phyloP scores from a whole-genome alignment of 177 flowering plant genomes.

The Telopea speciosissima region DNA sequence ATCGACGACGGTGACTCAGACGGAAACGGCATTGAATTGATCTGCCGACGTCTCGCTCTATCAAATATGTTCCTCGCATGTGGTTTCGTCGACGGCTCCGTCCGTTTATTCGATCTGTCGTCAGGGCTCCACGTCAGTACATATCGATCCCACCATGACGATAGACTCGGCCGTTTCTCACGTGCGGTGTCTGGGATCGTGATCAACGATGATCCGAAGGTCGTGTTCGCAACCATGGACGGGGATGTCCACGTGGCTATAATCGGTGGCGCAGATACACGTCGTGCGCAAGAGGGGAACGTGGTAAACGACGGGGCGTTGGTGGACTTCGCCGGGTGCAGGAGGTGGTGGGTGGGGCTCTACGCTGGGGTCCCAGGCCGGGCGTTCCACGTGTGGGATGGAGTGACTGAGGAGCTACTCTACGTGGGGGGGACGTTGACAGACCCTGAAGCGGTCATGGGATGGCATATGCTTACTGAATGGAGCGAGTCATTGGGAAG shows the following conservation, averaged over 20 bases:
- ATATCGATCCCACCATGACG: conserved; percentile 43
- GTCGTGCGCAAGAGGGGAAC: conserved; percentile 53
- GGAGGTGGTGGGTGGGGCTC: conserved; percentile 82
- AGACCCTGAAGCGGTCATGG: conserved; percentile 62
- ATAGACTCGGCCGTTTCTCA: conserved; percentile 60
- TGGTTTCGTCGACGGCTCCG: conserved; percentile 83
- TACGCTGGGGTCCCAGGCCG: conserved; percentile 75
- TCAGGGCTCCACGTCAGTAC: conserved; percentile 41
- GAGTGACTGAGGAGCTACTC: conserved; percentile 38
- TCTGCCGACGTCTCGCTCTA: conserved; percentile 70
- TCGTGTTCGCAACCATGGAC: conserved; percentile 67
- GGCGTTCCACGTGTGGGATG: conserved; percentile 69
- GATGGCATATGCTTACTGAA: conserved; percentile 70
- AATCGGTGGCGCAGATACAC: conserved; percentile 19
- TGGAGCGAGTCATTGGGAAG: conserved; percentile 49
- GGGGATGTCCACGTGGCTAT: conserved; percentile 68
- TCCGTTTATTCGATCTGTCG: conserved; percentile 59
- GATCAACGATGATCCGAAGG: conserved; percentile 17
- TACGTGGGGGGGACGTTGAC: conserved; percentile 66
- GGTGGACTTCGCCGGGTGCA: conserved; percentile 65
- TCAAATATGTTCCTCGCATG: conserved; percentile 67
- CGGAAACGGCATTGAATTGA: conserved; percentile 17
- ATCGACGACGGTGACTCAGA: conserved; percentile 27
- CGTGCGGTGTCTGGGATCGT: conserved; percentile 73
- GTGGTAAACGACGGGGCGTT: conserved; percentile 59